Evolutionary conservation across 2,329 filamentous ascomycete genomes (phyloP).

Genomic region (Neobulgaria alba): DNA sequence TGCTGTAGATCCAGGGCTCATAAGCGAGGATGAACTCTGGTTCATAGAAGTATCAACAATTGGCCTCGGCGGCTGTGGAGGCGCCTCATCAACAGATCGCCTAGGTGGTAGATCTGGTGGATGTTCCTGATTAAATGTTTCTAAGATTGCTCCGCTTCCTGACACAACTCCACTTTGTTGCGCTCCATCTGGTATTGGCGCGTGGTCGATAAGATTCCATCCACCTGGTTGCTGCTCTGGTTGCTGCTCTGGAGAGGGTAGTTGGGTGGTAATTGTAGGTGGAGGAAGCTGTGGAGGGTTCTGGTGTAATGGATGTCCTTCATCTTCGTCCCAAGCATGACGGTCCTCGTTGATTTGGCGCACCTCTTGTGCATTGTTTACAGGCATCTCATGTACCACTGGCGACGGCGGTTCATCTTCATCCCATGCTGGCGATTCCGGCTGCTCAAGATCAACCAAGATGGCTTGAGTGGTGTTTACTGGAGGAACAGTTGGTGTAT

Average conservation of each 20-base stretch:
- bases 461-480: slow-evolving; percentile 14
- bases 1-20: slow-evolving; percentile 7
- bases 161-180: slow-evolving; percentile 22
- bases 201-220: slow-evolving; percentile 25
- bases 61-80: slow-evolving; percentile 22
- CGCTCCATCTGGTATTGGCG: slow-evolving; percentile 6
- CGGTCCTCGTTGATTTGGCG: slow-evolving; percentile 21
- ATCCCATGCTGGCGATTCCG: slow-evolving; percentile 28
- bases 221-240: slow-evolving; percentile 21
- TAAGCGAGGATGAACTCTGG: slow-evolving; percentile 12
- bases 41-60: slow-evolving; percentile 8
- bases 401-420: slow-evolving; percentile 21
- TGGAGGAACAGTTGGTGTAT: slow-evolving; percentile 9
- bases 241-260: slow-evolving; percentile 12
- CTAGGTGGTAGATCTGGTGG: slow-evolving; percentile 24
- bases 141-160: slow-evolving; percentile 11
- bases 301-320: slow-evolving; percentile 10
- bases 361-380: slow-evolving; percentile 10
- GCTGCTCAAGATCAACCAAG: slow-evolving; percentile 24
- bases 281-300: not conserved
- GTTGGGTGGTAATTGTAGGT: slow-evolving; percentile 1
- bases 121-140: slow-evolving; percentile 11
- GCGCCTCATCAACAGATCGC: slow-evolving; percentile 17
- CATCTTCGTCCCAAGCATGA: slow-evolving; percentile 24
- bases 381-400: slow-evolving; percentile 15